Conservation (phyloP, 176 grass and related monocot species). For the Triticum aestivum region IWGSC_CS_RefSeq_v2.1 NC_057797.1:570502874-570503373, state of each 20-base stretch:
- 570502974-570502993: background rate
- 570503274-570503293: too few relatives aligned
- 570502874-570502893: constrained; percentile 30
- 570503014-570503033: background rate
- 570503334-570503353: background rate
- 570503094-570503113: too few relatives aligned
- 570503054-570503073: constrained; percentile 12
- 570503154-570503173: too few relatives aligned
- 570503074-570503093: background rate
- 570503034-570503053: background rate
- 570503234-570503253: background rate
- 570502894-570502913: constrained; percentile 57
- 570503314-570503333: constrained; percentile 3
- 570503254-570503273: too few relatives aligned
- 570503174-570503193: background rate
- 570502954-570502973: background rate
- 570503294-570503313: background rate
- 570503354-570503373: background rate
- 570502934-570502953: constrained; percentile 73
- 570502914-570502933: constrained; percentile 53
- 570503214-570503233: background rate
- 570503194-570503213: background rate
- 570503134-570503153: too few relatives aligned
- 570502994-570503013: background rate
- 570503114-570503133: too few relatives aligned